phyloP scores from a whole-genome alignment of 75 land plant genomes.

The Picea sitchensis region DNA sequence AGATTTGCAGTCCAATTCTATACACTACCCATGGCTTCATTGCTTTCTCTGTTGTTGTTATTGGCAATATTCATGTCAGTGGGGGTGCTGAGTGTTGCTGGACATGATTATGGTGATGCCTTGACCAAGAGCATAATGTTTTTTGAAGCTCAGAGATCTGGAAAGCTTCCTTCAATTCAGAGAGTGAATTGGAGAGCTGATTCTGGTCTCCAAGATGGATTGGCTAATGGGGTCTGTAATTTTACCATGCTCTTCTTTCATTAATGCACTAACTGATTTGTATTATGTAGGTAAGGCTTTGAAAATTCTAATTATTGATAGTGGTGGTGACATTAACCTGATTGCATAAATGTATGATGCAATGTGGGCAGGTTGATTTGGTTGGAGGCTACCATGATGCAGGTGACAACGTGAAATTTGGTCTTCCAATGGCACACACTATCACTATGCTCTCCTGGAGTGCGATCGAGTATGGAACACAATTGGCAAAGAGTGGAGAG shows the following conservation, averaged over 20 bases:
- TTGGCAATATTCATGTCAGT: too few species aligned
- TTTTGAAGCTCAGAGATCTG: slow-evolving; percentile 21
- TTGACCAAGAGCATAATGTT: slow-evolving; percentile 2
- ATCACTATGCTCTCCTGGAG: slow-evolving; percentile 72
- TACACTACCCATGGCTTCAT: too few species aligned
- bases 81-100: too few species aligned
- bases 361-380: slow-evolving; percentile 50
- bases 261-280: background rate
- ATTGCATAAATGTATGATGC: too few species aligned
- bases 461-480: slow-evolving; percentile 39
- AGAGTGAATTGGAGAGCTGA: slow-evolving; percentile 12
- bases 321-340: too few species aligned
- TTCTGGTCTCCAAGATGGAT: slow-evolving; percentile 10
- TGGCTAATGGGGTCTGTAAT: background rate
- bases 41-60: too few species aligned
- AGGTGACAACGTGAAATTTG: slow-evolving; percentile 83
- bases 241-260: too few species aligned
- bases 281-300: background rate
- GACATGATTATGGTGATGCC: slow-evolving; percentile 9
- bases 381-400: slow-evolving; percentile 84
- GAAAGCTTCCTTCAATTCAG: slow-evolving; percentile 14
- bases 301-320: background rate
- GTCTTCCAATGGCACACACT: slow-evolving; percentile 71
- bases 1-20: too few species aligned
- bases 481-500: slow-evolving; percentile 35